Evolutionary conservation across 116 monocot species (phyloP).

Genomic region (Dioscorea cayenensis): DNA sequence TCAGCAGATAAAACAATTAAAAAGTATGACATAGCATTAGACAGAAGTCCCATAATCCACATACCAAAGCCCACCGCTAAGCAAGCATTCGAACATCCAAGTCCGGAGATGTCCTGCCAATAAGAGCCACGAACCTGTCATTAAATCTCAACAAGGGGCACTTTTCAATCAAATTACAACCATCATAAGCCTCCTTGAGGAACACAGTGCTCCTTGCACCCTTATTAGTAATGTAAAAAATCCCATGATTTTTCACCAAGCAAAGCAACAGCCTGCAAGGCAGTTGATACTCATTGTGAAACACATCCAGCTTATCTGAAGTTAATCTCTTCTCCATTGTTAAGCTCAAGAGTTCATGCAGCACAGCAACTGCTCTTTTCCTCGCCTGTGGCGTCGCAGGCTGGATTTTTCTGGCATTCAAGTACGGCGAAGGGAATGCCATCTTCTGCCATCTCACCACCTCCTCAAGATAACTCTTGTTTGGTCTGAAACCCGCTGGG

Average conservation of each 20-base stretch:
- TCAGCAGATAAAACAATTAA: background rate
- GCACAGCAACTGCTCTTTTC: constrained; percentile 74
- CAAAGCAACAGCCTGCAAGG: constrained; percentile 82
- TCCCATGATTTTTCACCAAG: constrained; percentile 97
- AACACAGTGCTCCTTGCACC: constrained; percentile 83
- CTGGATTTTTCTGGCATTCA: constrained; percentile 63
- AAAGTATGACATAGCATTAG: background rate
- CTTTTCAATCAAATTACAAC: constrained; percentile 50
- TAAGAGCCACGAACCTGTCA: constrained; percentile 60
- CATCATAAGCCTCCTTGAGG: constrained; percentile 88
- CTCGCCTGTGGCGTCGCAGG: constrained; percentile 68
- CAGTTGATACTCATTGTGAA: constrained; percentile 77
- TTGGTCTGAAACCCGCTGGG: constrained; percentile 72
- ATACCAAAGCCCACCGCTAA: background rate
- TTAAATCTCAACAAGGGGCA: constrained; percentile 64
- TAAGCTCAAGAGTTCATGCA: constrained; percentile 88
- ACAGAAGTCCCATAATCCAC: background rate
- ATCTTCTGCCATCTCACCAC: constrained; percentile 80
- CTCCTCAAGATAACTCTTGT: constrained; percentile 60
- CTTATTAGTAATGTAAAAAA: constrained; percentile 96
- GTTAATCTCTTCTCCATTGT: constrained; percentile 68
- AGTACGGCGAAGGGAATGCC: constrained; percentile 84
- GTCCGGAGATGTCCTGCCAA: constrained; percentile 42
- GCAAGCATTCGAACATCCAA: background rate
- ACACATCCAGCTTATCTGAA: constrained; percentile 81